A percentile compares a stretch with the other conserved stretches of the same genome.
phyloP scores from a whole-genome alignment of 2,329 filamentous ascomycete genomes.

The Celoporthe dispersa region DNA sequence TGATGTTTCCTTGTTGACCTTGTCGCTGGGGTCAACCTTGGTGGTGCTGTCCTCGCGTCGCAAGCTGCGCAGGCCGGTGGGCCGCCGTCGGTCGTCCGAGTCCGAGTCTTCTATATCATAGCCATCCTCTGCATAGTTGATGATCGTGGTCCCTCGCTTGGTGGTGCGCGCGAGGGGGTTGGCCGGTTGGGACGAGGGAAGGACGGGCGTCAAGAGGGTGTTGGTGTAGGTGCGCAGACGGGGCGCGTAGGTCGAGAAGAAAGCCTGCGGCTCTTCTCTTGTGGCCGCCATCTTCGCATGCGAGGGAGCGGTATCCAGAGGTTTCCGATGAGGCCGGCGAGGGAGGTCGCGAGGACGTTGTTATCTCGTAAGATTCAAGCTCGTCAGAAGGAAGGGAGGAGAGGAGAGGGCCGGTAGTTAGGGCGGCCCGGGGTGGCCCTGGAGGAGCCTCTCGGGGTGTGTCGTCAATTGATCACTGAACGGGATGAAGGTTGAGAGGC shows the following conservation, averaged over 20 bases:
- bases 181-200: slow-evolving; percentile 69
- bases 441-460: not conserved
- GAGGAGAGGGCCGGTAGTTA: not conserved
- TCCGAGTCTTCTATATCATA: slow-evolving; percentile 80
- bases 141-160: slow-evolving; percentile 92
- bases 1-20: slow-evolving; percentile 80
- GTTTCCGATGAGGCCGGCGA: not conserved
- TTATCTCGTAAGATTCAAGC: not conserved
- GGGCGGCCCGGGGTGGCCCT: not conserved
- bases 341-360: not conserved
- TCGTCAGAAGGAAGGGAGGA: not conserved
- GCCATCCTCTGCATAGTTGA: slow-evolving; percentile 97
- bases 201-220: slow-evolving; percentile 83
- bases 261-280: slow-evolving; percentile 71
- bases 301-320: not conserved
- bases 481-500: not conserved
- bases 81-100: slow-evolving; percentile 74
- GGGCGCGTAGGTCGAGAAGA: slow-evolving; percentile 89
- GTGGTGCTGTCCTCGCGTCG: slow-evolving; percentile 73
- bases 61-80: slow-evolving; percentile 82
- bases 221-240: slow-evolving; percentile 90
- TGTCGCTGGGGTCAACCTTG: slow-evolving; percentile 70
- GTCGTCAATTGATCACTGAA: not conserved
- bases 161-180: slow-evolving; percentile 81
- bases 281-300: slow-evolving; percentile 50